Conservation (phyloP, 1,284 basidiomycete genomes). For the Fomitopsis schrenkii region DNA sequence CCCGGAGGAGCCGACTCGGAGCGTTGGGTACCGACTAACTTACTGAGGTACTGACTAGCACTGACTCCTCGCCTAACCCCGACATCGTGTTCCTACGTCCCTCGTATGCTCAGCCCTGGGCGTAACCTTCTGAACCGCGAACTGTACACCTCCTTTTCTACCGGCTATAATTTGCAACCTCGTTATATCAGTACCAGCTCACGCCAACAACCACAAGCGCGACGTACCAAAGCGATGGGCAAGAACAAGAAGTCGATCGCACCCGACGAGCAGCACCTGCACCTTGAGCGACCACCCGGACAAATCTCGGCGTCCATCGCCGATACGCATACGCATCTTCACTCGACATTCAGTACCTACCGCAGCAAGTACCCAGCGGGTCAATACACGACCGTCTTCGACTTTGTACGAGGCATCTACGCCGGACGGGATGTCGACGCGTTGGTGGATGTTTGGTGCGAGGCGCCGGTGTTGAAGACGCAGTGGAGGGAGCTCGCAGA, state of each 20-base stretch:
- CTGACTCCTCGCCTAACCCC: too few relatives aligned
- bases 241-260: conserved; percentile 28
- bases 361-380: conserved; percentile 52
- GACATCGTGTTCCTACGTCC: too few relatives aligned
- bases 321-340: conserved; percentile 78
- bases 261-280: conserved; percentile 23
- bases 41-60: too few relatives aligned
- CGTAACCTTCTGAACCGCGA: too few relatives aligned
- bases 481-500: conserved; percentile 71
- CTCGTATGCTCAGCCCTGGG: too few relatives aligned
- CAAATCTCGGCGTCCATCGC: conserved; percentile 42
- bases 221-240: conserved; percentile 20
- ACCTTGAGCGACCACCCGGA: conserved; percentile 23
- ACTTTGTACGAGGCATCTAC: conserved; percentile 65
- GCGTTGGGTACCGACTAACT: too few relatives aligned
- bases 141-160: too few relatives aligned
- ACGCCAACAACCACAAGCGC: too few relatives aligned
- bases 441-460: conserved; percentile 82
- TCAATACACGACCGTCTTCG: conserved; percentile 48
- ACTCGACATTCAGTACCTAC: conserved; percentile 65
- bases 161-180: too few relatives aligned
- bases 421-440: conserved; percentile 50
- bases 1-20: too few relatives aligned
- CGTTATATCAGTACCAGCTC: too few relatives aligned
- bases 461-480: conserved; percentile 54